Base-by-base conservation (phyloP, 352 stramenopile species). In the Globisporangium ultimum region DNA sequence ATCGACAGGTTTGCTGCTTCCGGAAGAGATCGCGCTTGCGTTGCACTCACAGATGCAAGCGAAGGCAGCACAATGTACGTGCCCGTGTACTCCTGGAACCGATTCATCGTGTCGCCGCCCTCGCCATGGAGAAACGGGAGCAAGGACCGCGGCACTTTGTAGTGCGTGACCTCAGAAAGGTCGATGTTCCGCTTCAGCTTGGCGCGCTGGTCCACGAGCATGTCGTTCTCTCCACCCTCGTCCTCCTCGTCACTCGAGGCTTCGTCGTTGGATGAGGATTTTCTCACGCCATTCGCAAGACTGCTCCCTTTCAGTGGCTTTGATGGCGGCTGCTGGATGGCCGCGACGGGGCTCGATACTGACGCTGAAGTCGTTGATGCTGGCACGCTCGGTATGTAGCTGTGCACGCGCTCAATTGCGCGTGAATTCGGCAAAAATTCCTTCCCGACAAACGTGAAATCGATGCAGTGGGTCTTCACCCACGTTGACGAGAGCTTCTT, bases 361-460 rank as follows among this genome's bases (percentile, higher is more conserved):
- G 15, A 34, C 20, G 34, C 42, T 24, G 3, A 18, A 22, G 20
- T 6, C 24, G 28, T 0, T 55, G 34, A 5, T 58, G 42, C 1
- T n/a, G 48, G 10, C 9, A 49, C 46, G 18, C 24, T 40, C 6
- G 68, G 67, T 2, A 22, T 48, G 55, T 87, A 83, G 28, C 48
- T 66, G 11, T 77, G 61, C n/a, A 91, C 63, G 24, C 76, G 73
- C 54, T 89, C 84, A 64, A 95, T 93, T 10, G 89, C 73, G 34
- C 88, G 80, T 14, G 89, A 82, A 47, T 97, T 97, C 15, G 89
- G 89, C 48, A 97, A 74, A 53, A 97, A 97, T 65, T 97, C 89
- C 28, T 76, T 72, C 6, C 82, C 87, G 2, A 97, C 85, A 56
- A 96, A 97, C 10, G 89, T 96, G 56, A 95, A 97, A 61, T 93